phyloP scores from a whole-genome alignment of 108 stramenopile species.

The Mayamaea pseudoterrestris region DNA sequence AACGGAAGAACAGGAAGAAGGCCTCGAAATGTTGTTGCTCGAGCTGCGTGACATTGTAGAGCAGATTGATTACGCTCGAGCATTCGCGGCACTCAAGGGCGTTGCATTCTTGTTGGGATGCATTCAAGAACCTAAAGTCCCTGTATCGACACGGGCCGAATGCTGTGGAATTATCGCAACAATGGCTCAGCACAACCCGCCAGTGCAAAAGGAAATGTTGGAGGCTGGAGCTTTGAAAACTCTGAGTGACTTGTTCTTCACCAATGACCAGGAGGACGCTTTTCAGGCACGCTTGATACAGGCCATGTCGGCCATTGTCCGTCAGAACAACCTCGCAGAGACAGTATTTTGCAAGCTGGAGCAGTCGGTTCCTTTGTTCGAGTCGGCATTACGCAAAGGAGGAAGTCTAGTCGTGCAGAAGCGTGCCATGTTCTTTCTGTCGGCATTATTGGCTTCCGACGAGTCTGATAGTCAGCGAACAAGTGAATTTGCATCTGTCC shows the following conservation, averaged over 20 bases:
- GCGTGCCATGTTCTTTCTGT: constrained; percentile 45
- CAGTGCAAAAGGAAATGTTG: constrained; percentile 62
- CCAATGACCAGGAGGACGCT: constrained; percentile 18
- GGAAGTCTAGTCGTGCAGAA: constrained; percentile 39
- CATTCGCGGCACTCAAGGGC: constrained; percentile 63
- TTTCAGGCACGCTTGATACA: constrained; percentile 57
- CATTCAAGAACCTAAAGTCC: constrained; percentile 29
- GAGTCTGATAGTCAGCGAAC: no score
- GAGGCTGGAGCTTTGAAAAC: constrained; percentile 48
- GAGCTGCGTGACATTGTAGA: constrained; percentile 84
- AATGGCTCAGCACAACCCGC: constrained; percentile 71
- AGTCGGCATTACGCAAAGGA: constrained; percentile 14
- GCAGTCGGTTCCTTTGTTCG: constrained; percentile 30
- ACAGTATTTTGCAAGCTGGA: constrained; percentile 43
- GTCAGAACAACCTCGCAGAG: constrained; percentile 50
- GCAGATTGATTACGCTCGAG: constrained; percentile 79
- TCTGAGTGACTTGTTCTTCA: constrained; percentile 35
- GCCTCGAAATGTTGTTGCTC: constrained; percentile 51
- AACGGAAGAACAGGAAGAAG: constrained; percentile 11
- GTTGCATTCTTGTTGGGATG: constrained; percentile 62
- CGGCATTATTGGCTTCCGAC: constrained; percentile 63
- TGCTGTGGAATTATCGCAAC: constrained; percentile 58
- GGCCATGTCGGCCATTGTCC: constrained; percentile 48
- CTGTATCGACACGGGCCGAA: constrained; percentile 29
- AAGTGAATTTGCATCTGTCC: constrained; percentile 7